These are phyloP conservation scores for Trichoderma harzianum DNA, from an alignment of 2,329 filamentous ascomycete genomes.

Conservation along the genomic window DNA sequence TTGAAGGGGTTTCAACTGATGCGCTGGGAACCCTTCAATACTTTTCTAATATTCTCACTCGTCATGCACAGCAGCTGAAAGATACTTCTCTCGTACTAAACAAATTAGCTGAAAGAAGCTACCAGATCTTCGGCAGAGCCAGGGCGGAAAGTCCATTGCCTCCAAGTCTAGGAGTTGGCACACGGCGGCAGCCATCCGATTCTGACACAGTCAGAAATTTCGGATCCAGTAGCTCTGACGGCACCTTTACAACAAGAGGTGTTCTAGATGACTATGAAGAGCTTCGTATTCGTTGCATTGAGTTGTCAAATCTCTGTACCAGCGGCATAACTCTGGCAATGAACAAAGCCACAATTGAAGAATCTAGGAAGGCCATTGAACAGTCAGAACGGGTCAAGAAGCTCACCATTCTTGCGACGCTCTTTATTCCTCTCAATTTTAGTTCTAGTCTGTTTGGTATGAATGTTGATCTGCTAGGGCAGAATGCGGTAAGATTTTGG, in stretches of 20 bases:
- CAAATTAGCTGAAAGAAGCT: neutral
- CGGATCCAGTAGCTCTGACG: neutral
- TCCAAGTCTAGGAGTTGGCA: neutral
- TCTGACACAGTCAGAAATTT: neutral
- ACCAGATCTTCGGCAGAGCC: neutral
- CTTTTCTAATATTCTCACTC: neutral
- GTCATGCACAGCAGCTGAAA: neutral
- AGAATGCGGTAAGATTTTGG: neutral
- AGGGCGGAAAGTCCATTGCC: neutral
- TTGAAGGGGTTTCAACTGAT: neutral
- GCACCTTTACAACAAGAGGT: neutral
- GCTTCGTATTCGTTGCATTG: neutral
- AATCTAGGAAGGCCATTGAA: neutral
- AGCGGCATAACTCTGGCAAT: neutral
- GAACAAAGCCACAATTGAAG: neutral
- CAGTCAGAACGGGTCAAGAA: neutral
- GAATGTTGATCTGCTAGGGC: neutral
- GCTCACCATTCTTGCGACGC: neutral
- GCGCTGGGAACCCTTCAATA: neutral
- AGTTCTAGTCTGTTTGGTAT: neutral
- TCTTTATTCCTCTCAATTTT: neutral
- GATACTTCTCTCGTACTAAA: neutral
- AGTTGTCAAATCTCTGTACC: neutral
- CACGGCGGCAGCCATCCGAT: neutral
- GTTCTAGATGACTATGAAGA: neutral